phyloP scores from a whole-genome alignment of 2,329 filamentous ascomycete species.

The Colletotrichum incanum region DNA sequence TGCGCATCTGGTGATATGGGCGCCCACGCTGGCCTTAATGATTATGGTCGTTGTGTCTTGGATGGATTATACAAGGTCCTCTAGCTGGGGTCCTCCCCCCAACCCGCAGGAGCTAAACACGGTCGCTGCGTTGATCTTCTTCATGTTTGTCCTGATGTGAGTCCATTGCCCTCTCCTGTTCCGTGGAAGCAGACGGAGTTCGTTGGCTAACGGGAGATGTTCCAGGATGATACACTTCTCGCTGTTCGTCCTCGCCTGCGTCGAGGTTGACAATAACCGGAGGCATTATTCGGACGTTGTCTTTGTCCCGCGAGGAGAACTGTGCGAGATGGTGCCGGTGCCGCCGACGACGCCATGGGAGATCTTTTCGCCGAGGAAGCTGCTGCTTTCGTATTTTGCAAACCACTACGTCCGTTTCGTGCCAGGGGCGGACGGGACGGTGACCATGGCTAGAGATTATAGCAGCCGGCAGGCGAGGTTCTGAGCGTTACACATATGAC shows the following conservation, averaged over 20 bases:
- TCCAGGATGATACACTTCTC: slow-evolving; percentile 38
- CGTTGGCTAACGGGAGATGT: background rate
- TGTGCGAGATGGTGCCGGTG: slow-evolving; percentile 33
- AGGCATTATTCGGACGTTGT: slow-evolving; percentile 40
- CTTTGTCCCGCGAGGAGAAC: slow-evolving; percentile 37
- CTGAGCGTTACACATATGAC: background rate
- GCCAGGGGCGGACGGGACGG: slow-evolving; percentile 40
- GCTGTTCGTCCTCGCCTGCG: slow-evolving; percentile 42
- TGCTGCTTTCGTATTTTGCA: slow-evolving; percentile 40
- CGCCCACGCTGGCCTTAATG: slow-evolving; percentile 5
- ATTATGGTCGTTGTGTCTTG: slow-evolving; percentile 1
- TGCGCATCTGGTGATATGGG: slow-evolving; percentile 38
- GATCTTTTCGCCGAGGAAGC: slow-evolving; percentile 31
- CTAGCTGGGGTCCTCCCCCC: background rate
- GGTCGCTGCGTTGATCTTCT: slow-evolving; percentile 21
- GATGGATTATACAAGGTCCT: background rate
- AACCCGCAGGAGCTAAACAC: background rate
- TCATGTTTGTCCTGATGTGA: slow-evolving; percentile 36
- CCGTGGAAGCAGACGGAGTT: background rate
- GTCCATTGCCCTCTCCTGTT: background rate
- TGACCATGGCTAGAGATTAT: slow-evolving; percentile 39
- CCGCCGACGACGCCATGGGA: slow-evolving; percentile 42
- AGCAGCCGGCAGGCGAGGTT: slow-evolving; percentile 41
- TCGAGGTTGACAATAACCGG: slow-evolving; percentile 38
- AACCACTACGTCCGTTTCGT: slow-evolving; percentile 44